Percentiles rank a stretch among this genome's conserved stretches.
phyloP scores from a whole-genome alignment of 108 stramenopile species.

The Parmales sp. region DNA sequence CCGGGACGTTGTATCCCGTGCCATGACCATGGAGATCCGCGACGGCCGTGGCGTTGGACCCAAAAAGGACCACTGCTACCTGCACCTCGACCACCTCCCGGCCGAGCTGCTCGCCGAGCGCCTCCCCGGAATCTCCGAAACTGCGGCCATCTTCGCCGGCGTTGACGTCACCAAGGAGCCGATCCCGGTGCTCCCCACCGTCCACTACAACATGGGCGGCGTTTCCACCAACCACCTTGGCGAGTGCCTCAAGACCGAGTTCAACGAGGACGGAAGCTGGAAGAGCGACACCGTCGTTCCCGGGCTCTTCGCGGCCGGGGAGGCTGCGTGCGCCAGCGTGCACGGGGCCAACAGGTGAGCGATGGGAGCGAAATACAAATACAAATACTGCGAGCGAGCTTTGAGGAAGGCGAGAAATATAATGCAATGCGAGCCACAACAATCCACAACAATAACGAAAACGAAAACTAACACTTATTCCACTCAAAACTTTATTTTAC shows the following conservation, averaged over 20 bases:
- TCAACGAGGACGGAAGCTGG: slow-evolving; percentile 44
- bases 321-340: slow-evolving; percentile 94
- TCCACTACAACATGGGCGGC: slow-evolving; percentile 95
- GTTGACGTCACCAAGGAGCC: slow-evolving; percentile 99
- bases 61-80: slow-evolving; percentile 89
- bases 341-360: slow-evolving; percentile 99
- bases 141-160: slow-evolving; percentile 96
- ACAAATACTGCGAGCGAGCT: too few relatives aligned
- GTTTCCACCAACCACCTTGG: slow-evolving; percentile 95
- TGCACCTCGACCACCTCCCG: slow-evolving; percentile 97
- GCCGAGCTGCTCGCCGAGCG: slow-evolving; percentile 90
- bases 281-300: slow-evolving; percentile 78
- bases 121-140: slow-evolving; percentile 94
- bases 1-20: slow-evolving; percentile 92
- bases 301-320: slow-evolving; percentile 95
- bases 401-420: too few relatives aligned
- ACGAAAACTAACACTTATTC: too few relatives aligned
- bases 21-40: slow-evolving; percentile 99
- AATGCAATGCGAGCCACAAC: too few relatives aligned
- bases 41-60: slow-evolving; percentile 97
- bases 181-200: slow-evolving; percentile 90
- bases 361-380: too few relatives aligned
- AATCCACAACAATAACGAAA: too few relatives aligned
- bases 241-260: slow-evolving; percentile 80
- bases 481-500: too few relatives aligned